phyloP scores from a whole-genome alignment of 2,329 filamentous ascomycete species.

The Venturia effusa region DNA sequence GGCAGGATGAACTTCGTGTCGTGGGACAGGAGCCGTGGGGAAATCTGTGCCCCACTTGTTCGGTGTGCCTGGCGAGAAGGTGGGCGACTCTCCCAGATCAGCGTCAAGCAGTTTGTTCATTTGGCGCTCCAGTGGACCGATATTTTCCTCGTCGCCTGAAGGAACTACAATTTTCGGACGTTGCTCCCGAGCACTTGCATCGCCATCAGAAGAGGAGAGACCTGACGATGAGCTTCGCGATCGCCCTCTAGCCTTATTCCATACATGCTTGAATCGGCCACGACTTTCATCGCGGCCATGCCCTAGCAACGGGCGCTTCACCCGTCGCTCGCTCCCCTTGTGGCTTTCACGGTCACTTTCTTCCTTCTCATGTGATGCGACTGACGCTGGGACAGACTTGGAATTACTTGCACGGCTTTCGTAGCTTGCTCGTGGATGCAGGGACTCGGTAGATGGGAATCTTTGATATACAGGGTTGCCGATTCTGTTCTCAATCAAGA shows the following conservation, averaged over 20 bases:
- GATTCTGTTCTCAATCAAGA: slow-evolving; percentile 67
- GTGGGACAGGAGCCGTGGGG: neutral
- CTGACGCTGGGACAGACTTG: slow-evolving; percentile 2
- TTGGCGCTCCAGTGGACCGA: slow-evolving; percentile 35
- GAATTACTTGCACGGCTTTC: slow-evolving; percentile 10
- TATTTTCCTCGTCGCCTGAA: slow-evolving; percentile 27
- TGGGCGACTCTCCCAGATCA: slow-evolving; percentile 26
- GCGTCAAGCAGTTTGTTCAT: slow-evolving; percentile 33
- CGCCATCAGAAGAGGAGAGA: slow-evolving; percentile 30
- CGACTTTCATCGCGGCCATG: slow-evolving; percentile 24
- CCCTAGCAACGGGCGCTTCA: slow-evolving; percentile 22
- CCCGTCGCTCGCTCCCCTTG: slow-evolving; percentile 25
- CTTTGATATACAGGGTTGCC: slow-evolving; percentile 54
- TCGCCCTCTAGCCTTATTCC: slow-evolving; percentile 20
- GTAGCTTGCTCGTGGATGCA: slow-evolving; percentile 9
- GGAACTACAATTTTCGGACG: slow-evolving; percentile 20
- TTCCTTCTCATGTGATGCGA: slow-evolving; percentile 15
- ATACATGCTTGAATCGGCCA: slow-evolving; percentile 19
- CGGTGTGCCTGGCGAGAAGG: slow-evolving; percentile 32
- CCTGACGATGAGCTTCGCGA: slow-evolving; percentile 20
- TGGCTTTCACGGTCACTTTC: slow-evolving; percentile 24
- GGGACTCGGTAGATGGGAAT: neutral
- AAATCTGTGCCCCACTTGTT: slow-evolving; percentile 26
- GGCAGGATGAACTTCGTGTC: neutral
- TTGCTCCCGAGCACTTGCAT: slow-evolving; percentile 37